These are phyloP conservation scores for Penicillium brasilianum DNA, from an alignment of 2,329 filamentous ascomycete species.

Conservation along the genomic window DNA sequence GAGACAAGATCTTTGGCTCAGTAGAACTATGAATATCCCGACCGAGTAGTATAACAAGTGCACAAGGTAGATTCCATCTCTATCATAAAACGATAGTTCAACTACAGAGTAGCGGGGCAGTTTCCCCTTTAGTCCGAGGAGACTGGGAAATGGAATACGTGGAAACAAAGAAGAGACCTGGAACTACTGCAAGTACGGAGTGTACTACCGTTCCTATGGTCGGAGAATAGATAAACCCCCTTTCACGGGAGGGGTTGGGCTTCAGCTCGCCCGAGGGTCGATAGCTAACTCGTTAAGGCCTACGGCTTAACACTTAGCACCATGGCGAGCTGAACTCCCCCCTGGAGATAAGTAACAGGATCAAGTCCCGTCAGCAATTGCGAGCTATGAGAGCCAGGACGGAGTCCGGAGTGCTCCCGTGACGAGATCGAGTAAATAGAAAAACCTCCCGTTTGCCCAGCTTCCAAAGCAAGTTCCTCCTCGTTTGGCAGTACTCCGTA, in stretches of 20 bases:
- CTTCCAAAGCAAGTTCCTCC: background rate
- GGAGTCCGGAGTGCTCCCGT: background rate
- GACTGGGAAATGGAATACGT: background rate
- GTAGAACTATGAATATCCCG: background rate
- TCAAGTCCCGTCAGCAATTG: background rate
- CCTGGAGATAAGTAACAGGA: background rate
- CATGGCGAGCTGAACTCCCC: conserved; percentile 4
- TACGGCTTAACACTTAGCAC: background rate
- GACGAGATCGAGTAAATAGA: background rate
- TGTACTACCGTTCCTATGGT: no score
- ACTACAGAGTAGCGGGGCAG: no score
- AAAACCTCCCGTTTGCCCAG: background rate
- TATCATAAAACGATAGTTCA: no score
- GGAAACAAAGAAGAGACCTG: background rate
- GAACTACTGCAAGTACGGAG: background rate
- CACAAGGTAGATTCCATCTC: no score
- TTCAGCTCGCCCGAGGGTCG: background rate
- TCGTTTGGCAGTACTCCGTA: background rate
- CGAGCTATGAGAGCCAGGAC: background rate
- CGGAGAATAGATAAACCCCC: no score
- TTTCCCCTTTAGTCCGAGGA: no score
- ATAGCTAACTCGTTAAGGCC: background rate
- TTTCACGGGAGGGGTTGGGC: background rate
- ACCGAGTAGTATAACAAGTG: background rate
- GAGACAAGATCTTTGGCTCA: background rate